Percentiles rank a stretch among this genome's conserved stretches.
Conservation (phyloP, 805 yeast species). For the Starmerella sp. region DNA sequence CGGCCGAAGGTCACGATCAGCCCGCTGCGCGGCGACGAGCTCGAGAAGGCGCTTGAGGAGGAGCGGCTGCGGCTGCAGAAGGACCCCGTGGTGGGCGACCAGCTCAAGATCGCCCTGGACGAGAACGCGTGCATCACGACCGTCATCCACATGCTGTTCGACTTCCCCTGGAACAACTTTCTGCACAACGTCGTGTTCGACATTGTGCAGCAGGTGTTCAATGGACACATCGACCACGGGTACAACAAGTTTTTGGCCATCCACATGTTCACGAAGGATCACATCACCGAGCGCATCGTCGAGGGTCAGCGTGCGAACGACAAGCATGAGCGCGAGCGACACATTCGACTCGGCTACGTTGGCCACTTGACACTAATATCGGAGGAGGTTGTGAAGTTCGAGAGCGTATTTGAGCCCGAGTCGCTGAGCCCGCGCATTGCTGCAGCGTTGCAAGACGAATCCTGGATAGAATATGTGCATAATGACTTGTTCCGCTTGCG, state of each 20-base stretch:
- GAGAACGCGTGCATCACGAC: slow-evolving; percentile 60
- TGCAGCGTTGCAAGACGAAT: slow-evolving; percentile 38
- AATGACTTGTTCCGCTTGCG: slow-evolving; percentile 77
- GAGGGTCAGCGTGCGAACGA: slow-evolving; percentile 52
- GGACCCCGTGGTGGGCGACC: slow-evolving; percentile 75
- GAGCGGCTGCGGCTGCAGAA: slow-evolving; percentile 32
- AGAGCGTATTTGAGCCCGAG: slow-evolving; percentile 48
- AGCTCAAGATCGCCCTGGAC: slow-evolving; percentile 65
- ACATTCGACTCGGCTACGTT: slow-evolving; percentile 80
- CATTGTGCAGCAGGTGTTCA: slow-evolving; percentile 84
- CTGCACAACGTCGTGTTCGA: slow-evolving; percentile 96
- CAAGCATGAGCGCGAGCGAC: slow-evolving; percentile 46
- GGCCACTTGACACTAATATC: slow-evolving; percentile 92
- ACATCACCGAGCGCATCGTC: slow-evolving; percentile 46
- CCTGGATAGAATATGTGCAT: slow-evolving; percentile 76
- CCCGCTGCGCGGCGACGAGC: slow-evolving; percentile 9
- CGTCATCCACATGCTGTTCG: slow-evolving; percentile 64
- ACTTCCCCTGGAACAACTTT: slow-evolving; percentile 93
- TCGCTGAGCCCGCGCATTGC: slow-evolving; percentile 44
- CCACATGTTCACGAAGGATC: slow-evolving; percentile 58
- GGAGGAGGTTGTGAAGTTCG: slow-evolving; percentile 89
- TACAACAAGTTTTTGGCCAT: slow-evolving; percentile 66
- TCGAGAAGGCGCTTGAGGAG: slow-evolving; percentile 20
- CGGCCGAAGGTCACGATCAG: slow-evolving; percentile 13
- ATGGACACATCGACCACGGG: slow-evolving; percentile 75